These are phyloP conservation scores for Onygenales sp. DNA, from an alignment of 2,329 filamentous ascomycete species.

Conservation along the genomic window DNA sequence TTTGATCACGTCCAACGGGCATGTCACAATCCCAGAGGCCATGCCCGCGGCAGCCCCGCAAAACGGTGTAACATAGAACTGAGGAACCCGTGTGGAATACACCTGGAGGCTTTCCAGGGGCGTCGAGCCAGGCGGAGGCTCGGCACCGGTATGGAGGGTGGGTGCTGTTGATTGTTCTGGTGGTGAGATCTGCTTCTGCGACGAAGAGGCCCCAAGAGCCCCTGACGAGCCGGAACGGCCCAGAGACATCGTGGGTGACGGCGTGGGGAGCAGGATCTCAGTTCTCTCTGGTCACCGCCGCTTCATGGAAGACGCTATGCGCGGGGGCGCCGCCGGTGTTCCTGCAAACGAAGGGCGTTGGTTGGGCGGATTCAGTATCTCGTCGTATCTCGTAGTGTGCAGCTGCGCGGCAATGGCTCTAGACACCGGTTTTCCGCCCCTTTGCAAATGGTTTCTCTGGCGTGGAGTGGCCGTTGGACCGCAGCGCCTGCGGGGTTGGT, in stretches of 20 bases:
- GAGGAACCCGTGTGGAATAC: constrained; percentile 41
- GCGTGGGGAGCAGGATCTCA: constrained; percentile 27
- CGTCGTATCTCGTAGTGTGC: neutral
- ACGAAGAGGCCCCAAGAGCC: constrained; percentile 21
- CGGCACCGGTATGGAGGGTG: constrained; percentile 18
- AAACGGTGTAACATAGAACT: constrained; percentile 63
- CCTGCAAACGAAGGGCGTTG: neutral
- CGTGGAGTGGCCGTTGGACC: constrained; percentile 18
- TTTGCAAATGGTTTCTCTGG: neutral
- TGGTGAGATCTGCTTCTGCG: constrained; percentile 17
- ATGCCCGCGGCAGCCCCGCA: constrained; percentile 84
- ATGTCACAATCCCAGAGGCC: constrained; percentile 88
- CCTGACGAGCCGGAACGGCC: constrained; percentile 31
- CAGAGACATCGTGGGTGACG: constrained; percentile 34
- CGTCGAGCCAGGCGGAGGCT: constrained; percentile 19
- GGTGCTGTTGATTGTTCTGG: constrained; percentile 15
- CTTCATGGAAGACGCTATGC: constrained; percentile 30
- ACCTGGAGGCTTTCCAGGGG: constrained; percentile 29
- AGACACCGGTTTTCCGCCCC: neutral
- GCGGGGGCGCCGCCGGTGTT: neutral
- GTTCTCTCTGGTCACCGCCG: constrained; percentile 31
- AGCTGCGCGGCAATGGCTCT: neutral
- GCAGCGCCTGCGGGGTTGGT: constrained; percentile 17
- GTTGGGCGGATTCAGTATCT: neutral
- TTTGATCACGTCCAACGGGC: constrained; percentile 97